Percentiles rank a stretch among this genome's conserved stretches.
Evolutionary conservation across 1,284 basidiomycete genomes (phyloP).

Genomic region (Papiliotrema terrestris): DNA sequence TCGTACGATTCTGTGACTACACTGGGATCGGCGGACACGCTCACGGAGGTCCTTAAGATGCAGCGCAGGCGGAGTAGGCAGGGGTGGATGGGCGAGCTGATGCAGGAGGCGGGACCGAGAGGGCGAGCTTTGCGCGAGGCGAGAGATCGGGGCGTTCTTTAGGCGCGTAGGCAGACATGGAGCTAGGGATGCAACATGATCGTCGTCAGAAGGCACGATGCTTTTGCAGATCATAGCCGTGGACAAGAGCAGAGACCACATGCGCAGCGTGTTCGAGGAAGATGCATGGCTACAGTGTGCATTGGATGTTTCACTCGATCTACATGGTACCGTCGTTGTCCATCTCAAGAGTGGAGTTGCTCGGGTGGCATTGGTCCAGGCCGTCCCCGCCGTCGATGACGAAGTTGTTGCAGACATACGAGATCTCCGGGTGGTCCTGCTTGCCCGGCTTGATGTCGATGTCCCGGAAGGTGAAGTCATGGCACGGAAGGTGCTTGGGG

Average conservation of each 20-base stretch:
- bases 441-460: conserved; percentile 19
- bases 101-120: conserved; percentile 7
- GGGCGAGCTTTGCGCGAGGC: conserved; percentile 9
- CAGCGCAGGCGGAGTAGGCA: background rate
- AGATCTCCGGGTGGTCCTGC: conserved; percentile 19
- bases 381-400: conserved; percentile 13
- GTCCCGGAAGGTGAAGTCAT: conserved; percentile 15
- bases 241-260: too few relatives aligned
- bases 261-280: background rate
- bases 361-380: conserved; percentile 22
- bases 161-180: too few relatives aligned
- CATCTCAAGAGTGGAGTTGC: conserved; percentile 21
- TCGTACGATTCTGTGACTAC: background rate
- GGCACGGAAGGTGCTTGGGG: conserved; percentile 19
- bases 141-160: conserved; percentile 5
- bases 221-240: too few relatives aligned
- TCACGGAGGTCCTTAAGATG: conserved; percentile 3
- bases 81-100: conserved; percentile 1
- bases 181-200: too few relatives aligned
- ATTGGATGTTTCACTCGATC: background rate
- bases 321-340: conserved; percentile 22
- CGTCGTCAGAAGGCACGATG: too few relatives aligned
- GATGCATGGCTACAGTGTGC: background rate
- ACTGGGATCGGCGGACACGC: conserved; percentile 1
- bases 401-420: conserved; percentile 26